Base-by-base conservation (phyloP, 2,329 filamentous ascomycete species). In the Apiospora arundinis region DNA sequence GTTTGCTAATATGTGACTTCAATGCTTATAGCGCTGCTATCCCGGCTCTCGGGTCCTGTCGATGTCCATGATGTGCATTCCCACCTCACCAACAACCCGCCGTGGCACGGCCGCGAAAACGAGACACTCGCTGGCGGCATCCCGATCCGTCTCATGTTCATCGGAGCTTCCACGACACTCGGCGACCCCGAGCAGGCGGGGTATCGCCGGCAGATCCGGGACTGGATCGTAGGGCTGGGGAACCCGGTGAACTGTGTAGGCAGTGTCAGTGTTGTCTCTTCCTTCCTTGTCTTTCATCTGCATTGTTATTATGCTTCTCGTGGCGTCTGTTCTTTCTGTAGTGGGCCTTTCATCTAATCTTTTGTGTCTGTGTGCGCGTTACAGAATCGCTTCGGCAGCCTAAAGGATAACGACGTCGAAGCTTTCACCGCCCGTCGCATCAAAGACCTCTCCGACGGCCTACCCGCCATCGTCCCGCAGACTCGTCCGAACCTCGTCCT, bases 361-460 rank as follows among this genome's bases (percentile, higher is more conserved):
- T 6, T 56, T 18, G 28, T 11, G 52, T 60, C 16, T 21, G 28
- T 40, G 56, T n/a, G 0, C 32, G 6, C 32, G 32, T 40, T 25
- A 67, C 60, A 76, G 75, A 70, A 69, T 68, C 72, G 73, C 21
- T 75, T 75, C 70, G 75, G 75, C 23, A 60, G 76, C 9, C 77
- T 79, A 73, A 77, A 77, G 67, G 77, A 79, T 71, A 79, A 79
- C 70, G 77, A 79, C 52, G 77, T 78, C 6, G 77, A 79, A 49
- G 77, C 76, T 12, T 79, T 72, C 66, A 67, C 76, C 40, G 74
- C 77, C 23, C 76, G 76, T 14, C 77, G 77, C 37, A 74, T 79
- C 65, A 73, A 76, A n/a, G 72, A 74, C 14, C 74, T 77, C 21
- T 74, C 75, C 72, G 75, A 76, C 42, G 75, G 75, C 42, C 71